These are phyloP conservation scores for Mortierella sp. DNA, from an alignment of 371 early-diverging fungal genomes.

Conservation along the genomic window DNA sequence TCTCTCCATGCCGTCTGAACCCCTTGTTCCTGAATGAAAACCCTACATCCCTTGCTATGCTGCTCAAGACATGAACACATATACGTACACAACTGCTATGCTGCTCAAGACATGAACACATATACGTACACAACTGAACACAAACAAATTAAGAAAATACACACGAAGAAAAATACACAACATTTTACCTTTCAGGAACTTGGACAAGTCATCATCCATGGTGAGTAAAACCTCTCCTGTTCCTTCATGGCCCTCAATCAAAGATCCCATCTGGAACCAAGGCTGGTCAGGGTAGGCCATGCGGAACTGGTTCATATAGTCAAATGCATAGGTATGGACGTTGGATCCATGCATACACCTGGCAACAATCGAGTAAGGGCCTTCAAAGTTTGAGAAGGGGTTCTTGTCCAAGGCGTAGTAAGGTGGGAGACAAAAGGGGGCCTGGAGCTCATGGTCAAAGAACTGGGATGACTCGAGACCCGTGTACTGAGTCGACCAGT, in stretches of 20 bases:
- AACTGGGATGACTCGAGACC: conserved; percentile 43
- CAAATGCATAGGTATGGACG: conserved; percentile 62
- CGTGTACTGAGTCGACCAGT: conserved; percentile 60
- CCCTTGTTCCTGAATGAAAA: too few species aligned
- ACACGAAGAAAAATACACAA: not conserved
- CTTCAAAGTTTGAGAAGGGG: conserved; percentile 63
- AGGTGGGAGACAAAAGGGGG: conserved; percentile 65
- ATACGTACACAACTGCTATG: not conserved
- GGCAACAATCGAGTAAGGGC: conserved; percentile 60
- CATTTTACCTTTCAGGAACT: conserved; percentile 45
- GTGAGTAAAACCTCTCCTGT: conserved; percentile 63
- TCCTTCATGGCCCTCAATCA: conserved; percentile 65
- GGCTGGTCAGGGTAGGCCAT: conserved; percentile 39
- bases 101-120: not conserved
- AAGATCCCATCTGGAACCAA: conserved; percentile 59
- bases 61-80: not conserved
- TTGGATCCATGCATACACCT: conserved; percentile 61
- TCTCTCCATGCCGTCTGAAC: too few species aligned
- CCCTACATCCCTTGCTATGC: too few species aligned
- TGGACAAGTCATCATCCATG: conserved; percentile 55
- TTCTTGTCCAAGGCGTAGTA: conserved; percentile 56
- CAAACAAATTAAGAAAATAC: not conserved
- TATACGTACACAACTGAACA: not conserved
- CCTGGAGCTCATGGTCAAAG: conserved; percentile 61
- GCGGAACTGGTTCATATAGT: conserved; percentile 61